Base-by-base conservation (phyloP, 1,284 basidiomycete genomes). In the Papiliotrema laurentii region DNA sequence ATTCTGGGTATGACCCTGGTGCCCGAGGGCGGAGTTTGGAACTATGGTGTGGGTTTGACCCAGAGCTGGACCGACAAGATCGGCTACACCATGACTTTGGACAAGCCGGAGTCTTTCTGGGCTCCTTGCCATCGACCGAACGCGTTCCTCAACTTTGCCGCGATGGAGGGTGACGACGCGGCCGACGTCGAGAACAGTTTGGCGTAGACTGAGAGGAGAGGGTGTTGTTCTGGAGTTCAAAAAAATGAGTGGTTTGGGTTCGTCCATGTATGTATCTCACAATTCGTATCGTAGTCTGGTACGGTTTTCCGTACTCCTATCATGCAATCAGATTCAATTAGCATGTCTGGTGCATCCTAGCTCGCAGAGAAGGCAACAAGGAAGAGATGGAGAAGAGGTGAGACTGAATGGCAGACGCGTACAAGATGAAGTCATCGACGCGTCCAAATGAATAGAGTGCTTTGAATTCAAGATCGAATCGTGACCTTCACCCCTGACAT, bases 31-130 rank as follows among this genome's bases (percentile, higher is more conserved):
- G 84, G 83, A 52, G 83, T 92, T 26, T 94, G 92, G 91, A 94
- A 93, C 72, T 93, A 93, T 64, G 88, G 89, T 40, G 84, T 92
- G 51, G 89, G 90, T 51, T 77, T 97, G 49, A 90, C 92, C 11
- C 90, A 97, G 67, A 74, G 89, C 58, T 98, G 92, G 89, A 83
- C 87, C 25, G 82, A 88, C 31, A 86, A 79, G 61, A 76, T 97
- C 60, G 81, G 83, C 45, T 98, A 92, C 71, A 81, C 82, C 18
- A 86, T 97, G 79, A 84, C 83, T 34, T 78, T 98, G 51, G 94
- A 97, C 65, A 89, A 88, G 25, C 94, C 94, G 1, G 77, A 91
- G 28, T 77, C 86, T 46, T 99, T 97, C 83, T 98, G 96, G 94
- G 87, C 89, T 18, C 89, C 94, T 69, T 84, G 89, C 64, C 94